These are phyloP conservation scores for Coemansia erecta DNA, from an alignment of 192 early-diverging fungal species.

Conservation along the genomic window DNA sequence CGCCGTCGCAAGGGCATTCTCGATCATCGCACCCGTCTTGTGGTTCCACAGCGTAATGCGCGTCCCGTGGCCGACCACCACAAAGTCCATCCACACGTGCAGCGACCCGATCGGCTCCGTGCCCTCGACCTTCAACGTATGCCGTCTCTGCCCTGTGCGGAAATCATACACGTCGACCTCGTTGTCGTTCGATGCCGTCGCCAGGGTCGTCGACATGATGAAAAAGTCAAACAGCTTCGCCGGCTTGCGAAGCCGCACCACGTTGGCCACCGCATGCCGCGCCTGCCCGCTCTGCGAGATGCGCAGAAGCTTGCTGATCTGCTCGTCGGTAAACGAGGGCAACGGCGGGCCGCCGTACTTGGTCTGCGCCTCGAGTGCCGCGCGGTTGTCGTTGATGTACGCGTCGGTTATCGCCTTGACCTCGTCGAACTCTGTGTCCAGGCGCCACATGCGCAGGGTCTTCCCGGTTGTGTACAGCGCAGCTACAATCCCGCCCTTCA, in stretches of 20 bases:
- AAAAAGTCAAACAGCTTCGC: constrained; percentile 46
- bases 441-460: constrained; percentile 28
- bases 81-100: constrained; percentile 48
- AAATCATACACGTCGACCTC: constrained; percentile 43
- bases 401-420: constrained; percentile 19
- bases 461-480: constrained; percentile 23
- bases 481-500: constrained; percentile 40
- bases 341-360: constrained; percentile 28
- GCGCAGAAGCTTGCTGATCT: constrained; percentile 20
- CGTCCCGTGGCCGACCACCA: constrained; percentile 40
- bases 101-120: constrained; percentile 19
- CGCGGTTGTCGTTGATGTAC: constrained; percentile 26
- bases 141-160: constrained; percentile 14
- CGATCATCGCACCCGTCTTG: constrained; percentile 34
- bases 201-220: constrained; percentile 21
- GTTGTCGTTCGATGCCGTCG: constrained; percentile 12
- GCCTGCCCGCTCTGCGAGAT: constrained; percentile 20
- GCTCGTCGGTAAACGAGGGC: constrained; percentile 18
- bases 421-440: constrained; percentile 22
- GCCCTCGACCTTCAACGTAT: constrained; percentile 12
- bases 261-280: constrained; percentile 3
- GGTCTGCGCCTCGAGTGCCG: constrained; percentile 24
- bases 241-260: constrained; percentile 14
- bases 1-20: constrained; percentile 28
- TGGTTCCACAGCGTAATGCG: constrained; percentile 46